A percentile compares a stretch with the other conserved stretches of the same genome.
Evolutionary conservation across 495 filamentous ascomycete species (phyloP).

Genomic region (Aspergillus affinis): DNA sequence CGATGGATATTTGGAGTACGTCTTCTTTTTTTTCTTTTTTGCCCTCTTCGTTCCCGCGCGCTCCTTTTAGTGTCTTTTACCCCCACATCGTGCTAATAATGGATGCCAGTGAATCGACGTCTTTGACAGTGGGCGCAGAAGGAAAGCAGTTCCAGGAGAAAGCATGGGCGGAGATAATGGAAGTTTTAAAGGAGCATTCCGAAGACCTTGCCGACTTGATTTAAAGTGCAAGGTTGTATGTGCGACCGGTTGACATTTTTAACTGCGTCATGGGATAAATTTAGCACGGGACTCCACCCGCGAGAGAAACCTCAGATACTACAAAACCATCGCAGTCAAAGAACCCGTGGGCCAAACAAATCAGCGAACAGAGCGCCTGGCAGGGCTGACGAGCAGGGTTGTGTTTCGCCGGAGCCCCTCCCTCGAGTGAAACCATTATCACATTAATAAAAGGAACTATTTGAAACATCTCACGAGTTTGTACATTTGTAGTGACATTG

Average conservation of each 20-base stretch:
- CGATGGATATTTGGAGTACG: constrained; percentile 47
- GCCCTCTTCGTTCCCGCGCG: background rate
- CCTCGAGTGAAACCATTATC: background rate
- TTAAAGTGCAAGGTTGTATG: background rate
- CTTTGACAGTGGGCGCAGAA: constrained; percentile 33
- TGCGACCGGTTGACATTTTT: background rate
- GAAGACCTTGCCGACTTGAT: constrained; percentile 21
- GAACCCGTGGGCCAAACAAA: constrained; percentile 4
- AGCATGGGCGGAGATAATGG: constrained; percentile 42
- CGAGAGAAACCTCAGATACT: background rate
- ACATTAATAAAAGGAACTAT: background rate
- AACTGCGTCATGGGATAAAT: background rate
- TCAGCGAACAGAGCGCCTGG: background rate
- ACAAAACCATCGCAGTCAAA: background rate
- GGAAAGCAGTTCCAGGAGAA: constrained; percentile 37
- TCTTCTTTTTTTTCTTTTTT: constrained; percentile 4
- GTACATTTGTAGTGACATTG: background rate
- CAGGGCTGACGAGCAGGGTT: constrained; percentile 1
- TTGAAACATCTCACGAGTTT: background rate
- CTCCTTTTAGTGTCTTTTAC: background rate
- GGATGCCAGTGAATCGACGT: constrained; percentile 35
- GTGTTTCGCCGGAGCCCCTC: background rate
- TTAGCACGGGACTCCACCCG: background rate
- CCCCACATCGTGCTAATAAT: constrained; percentile 8
- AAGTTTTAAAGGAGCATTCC: constrained; percentile 30